Base-by-base conservation (phyloP, 441 rosid genomes). In the Manihot esculenta region DNA sequence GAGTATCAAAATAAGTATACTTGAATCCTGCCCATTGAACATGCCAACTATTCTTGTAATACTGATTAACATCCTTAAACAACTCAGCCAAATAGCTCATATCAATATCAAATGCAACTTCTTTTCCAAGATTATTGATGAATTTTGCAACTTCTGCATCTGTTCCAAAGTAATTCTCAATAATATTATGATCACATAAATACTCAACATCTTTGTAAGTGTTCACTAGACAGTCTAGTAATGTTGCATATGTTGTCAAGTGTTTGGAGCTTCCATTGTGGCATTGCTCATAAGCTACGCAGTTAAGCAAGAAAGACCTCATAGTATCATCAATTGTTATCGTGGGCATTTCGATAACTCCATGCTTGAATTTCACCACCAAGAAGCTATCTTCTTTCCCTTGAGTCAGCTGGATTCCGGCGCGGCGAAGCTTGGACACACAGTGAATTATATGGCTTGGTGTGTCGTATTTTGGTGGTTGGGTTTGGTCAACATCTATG, bases 261-360 rank as follows among this genome's bases (percentile, higher is more conserved):
- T 68, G 71, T n/a, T 54, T 68, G 3, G 62, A 55, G 10, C 15
- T 54, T 14, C 62, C 62, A 27, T 68, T 68, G 30, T 68, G 62
- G 7, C 71, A 68, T 24, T 68, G 71, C 51, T 68, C 71, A n/a
- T 54, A 68, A 9, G 71, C 71, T 10, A 68, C 62, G 18, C 71
- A 68, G 2, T 68, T 68, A 0, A 68, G 17, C 26, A 68, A 42
- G 41, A 68, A 68, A 1, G 71, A 54, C 17, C 71, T 68, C 71
- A 68, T 68, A 1, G 62, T 17, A 1, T 68, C 71, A 14, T 68
- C 62, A 14, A 55, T 68, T 0, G 62, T 55, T 55, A 68, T 54
- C 0, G 23, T 49, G 2, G 71, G 62, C 62, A 68, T 68, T 42
- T 68, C 71, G 14, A 68, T 54, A 38, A 41, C 20, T 20, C 71